Conservation (phyloP, 2,329 filamentous ascomycete species). For the Bertia moriformis region DNA sequence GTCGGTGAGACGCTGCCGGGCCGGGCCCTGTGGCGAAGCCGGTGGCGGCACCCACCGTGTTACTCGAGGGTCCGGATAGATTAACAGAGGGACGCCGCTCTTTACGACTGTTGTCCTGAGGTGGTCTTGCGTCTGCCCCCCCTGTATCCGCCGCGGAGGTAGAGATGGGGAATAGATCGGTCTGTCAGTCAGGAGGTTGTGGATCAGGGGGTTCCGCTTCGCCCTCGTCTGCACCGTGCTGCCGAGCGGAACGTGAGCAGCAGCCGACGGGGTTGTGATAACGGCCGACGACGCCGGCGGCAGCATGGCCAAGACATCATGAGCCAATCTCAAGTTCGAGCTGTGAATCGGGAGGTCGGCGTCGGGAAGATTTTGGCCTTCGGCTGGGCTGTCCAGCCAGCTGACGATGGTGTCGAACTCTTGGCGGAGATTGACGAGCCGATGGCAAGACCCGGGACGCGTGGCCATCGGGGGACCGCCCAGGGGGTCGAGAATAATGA, state of each 20-base stretch:
- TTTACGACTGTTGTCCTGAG: conserved; percentile 66
- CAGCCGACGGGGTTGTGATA: conserved; percentile 74
- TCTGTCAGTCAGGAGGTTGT: conserved; percentile 91
- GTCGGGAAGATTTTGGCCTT: conserved; percentile 8
- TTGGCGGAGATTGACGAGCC: conserved; percentile 4
- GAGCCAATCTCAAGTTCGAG: conserved; percentile 53
- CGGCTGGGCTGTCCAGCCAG: no score
- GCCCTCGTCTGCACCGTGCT: conserved; percentile 29
- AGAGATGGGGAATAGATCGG: conserved; percentile 84
- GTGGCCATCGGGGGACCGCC: no score
- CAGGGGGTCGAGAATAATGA: conserved; percentile 7
- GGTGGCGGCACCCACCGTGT: no score
- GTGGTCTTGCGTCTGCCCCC: conserved; percentile 15
- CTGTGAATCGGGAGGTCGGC: conserved; percentile 23
- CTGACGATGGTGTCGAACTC: conserved; percentile 6
- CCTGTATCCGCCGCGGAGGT: conserved; percentile 49
- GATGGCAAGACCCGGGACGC: no score
- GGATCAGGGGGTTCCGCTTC: conserved; percentile 69
- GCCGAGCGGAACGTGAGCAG: no score
- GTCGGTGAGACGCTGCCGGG: conserved; percentile 60
- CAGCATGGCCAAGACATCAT: conserved; percentile 56
- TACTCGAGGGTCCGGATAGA: conserved; percentile 58
- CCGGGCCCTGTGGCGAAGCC: conserved; percentile 41
- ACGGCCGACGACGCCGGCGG: conserved; percentile 76
- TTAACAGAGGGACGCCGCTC: conserved; percentile 74